A percentile compares a stretch with the other conserved stretches of the same genome.
These are phyloP conservation scores for Phytophthora kernoviae DNA, from an alignment of 352 stramenopile species.

Conservation along the genomic window DNA sequence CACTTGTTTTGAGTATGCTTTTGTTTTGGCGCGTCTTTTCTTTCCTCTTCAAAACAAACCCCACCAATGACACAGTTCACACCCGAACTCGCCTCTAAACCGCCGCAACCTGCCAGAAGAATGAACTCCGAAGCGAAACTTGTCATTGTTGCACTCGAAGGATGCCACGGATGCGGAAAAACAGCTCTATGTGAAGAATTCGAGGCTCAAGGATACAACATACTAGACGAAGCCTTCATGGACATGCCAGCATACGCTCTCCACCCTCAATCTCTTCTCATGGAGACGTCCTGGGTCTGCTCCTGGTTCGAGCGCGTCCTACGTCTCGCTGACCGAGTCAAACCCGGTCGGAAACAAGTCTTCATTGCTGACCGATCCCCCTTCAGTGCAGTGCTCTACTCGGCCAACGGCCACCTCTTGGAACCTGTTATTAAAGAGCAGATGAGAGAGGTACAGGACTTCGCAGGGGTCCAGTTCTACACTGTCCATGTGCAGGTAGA, in stretches of 20 bases:
- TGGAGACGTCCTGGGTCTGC: constrained; percentile 91
- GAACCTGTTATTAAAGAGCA: constrained; percentile 84
- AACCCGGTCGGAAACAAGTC: constrained; percentile 54
- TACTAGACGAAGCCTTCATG: constrained; percentile 89
- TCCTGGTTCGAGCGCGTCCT: constrained; percentile 91
- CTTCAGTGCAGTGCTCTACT: constrained; percentile 87
- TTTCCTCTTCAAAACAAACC: too few relatives aligned
- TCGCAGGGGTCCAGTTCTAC: constrained; percentile 82
- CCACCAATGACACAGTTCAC: too few relatives aligned
- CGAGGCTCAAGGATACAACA: constrained; percentile 70
- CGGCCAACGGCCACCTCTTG: constrained; percentile 66
- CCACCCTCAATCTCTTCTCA: constrained; percentile 89
- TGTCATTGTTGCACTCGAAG: constrained; percentile 85
- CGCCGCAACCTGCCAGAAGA: background rate
- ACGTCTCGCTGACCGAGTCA: constrained; percentile 57
- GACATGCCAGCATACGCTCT: constrained; percentile 87
- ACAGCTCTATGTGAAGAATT: constrained; percentile 82
- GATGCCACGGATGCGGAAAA: constrained; percentile 89
- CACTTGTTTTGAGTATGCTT: too few relatives aligned
- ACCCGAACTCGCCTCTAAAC: constrained; percentile 5
- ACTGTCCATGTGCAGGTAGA: constrained; percentile 85
- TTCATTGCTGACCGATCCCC: constrained; percentile 88
- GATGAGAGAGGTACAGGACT: constrained; percentile 80
- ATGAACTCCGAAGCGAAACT: constrained; percentile 65
- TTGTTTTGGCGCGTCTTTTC: constrained; percentile 21